Evolutionary conservation across 139 green algal genomes (phyloP), one percentile per base, ranked within the genome.

Genomic region (Micractinium sp.): DNA sequence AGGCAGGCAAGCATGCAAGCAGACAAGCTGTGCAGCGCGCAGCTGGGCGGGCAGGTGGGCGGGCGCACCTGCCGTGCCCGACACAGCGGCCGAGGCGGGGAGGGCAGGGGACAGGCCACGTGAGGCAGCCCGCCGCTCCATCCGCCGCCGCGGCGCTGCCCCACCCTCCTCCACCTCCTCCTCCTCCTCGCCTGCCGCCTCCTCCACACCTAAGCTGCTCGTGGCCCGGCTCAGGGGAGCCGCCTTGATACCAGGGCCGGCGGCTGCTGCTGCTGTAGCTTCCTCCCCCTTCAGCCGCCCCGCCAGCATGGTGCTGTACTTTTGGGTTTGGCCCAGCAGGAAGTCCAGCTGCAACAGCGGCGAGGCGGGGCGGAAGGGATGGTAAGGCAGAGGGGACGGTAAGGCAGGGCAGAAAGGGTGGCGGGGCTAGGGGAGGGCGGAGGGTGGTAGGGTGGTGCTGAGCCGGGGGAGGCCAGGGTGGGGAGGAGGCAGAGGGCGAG

Each of bases 311-410:
- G 94, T 95, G 36, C 93, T 96, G 92, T 98, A 99, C 66, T 95
- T 95, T 90, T 99, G 97, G 1, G 98, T 99, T 93, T 99, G 97
- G 1, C 95, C 96, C 56, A 99, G 90, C 73, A 99, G 94, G 63
- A 98, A 97, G 91, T 98, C 95, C 27, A 99, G 93, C 89, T 98
- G 97, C 89, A 33, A 41, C 0, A 1, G 22, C 1, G 3, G 20
- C 1, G 33, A 71, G 39, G 23, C 0, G 36, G 2, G 29, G 67
- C 16, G 67, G 13, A 7, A 20, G 25, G 61, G 35, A n/a, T n/a
- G n/a, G n/a, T n/a, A n/a, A n/a, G n/a, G n/a, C n/a, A n/a, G n/a
- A n/a, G n/a, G n/a, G n/a, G n/a, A n/a, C n/a, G n/a, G 60, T 77
- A 41, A 31, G 33, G 47, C 63, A 27, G 20, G 22, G 63, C 63